Percentiles rank a stretch among this genome's conserved stretches.
These are phyloP conservation scores for Talaromyces piceae DNA, from an alignment of 2,329 filamentous ascomycete genomes.

Conservation along the genomic window DNA sequence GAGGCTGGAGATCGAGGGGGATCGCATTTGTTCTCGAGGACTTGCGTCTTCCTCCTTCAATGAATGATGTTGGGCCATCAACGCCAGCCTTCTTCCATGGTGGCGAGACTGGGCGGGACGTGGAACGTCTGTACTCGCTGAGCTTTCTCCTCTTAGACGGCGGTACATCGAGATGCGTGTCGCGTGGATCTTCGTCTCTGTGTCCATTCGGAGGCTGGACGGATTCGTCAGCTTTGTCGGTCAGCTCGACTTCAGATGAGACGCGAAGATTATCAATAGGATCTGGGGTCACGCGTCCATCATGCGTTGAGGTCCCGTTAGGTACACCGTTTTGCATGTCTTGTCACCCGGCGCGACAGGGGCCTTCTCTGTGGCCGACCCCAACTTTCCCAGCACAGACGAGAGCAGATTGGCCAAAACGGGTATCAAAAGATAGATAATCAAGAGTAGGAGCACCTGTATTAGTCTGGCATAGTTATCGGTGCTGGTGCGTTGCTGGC, in stretches of 20 bases:
- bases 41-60: constrained; percentile 54
- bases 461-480: constrained; percentile 40
- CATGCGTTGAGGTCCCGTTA: constrained; percentile 33
- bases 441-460: constrained; percentile 24
- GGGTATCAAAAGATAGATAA: constrained; percentile 35
- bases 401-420: constrained; percentile 26
- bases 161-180: constrained; percentile 28
- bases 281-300: constrained; percentile 31
- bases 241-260: constrained; percentile 15
- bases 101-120: constrained; percentile 56
- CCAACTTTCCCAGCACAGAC: constrained; percentile 40
- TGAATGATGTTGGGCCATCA: constrained; percentile 80
- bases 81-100: constrained; percentile 86
- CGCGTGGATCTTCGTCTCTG: constrained; percentile 23
- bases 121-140: constrained; percentile 31
- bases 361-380: constrained; percentile 35
- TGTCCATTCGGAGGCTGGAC: constrained; percentile 22
- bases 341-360: constrained; percentile 35
- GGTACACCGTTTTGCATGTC: constrained; percentile 42
- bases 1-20: constrained; percentile 41
- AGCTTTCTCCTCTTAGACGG: constrained; percentile 41
- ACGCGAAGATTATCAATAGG: constrained; percentile 18
- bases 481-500: constrained; percentile 33
- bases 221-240: constrained; percentile 16
- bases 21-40: constrained; percentile 50